Percentiles rank a stretch among this genome's conserved stretches.
phyloP scores from a whole-genome alignment of 2,329 filamentous ascomycete genomes.

The Colletotrichum shisoi region DNA sequence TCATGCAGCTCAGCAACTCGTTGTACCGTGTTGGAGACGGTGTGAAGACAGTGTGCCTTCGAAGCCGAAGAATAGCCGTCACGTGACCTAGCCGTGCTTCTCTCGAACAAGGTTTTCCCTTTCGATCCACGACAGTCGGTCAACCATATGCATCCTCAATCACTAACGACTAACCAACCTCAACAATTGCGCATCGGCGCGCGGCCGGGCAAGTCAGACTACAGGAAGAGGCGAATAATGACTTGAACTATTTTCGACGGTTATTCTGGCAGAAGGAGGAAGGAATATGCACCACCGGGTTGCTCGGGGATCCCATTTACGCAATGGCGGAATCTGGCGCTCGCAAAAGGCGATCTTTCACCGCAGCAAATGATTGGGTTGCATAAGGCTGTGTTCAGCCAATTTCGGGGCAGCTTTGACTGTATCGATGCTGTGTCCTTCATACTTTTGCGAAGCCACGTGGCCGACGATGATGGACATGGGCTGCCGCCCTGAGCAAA shows the following conservation, averaged over 20 bases:
- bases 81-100: slow-evolving; percentile 20
- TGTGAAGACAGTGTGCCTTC: not conserved
- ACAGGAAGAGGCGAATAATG: slow-evolving; percentile 10
- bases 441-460: not conserved
- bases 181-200: slow-evolving; percentile 16
- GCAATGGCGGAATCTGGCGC: slow-evolving; percentile 17
- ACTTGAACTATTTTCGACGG: slow-evolving; percentile 6
- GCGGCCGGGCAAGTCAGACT: slow-evolving; percentile 11
- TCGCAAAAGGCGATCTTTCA: not conserved
- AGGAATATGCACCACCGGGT: slow-evolving; percentile 5
- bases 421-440: slow-evolving; percentile 7
- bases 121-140: slow-evolving; percentile 23
- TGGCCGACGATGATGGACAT: slow-evolving; percentile 15
- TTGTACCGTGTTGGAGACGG: not conserved
- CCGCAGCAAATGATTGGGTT: not conserved
- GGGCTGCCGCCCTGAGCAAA: slow-evolving; percentile 3
- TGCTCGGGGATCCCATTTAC: not conserved
- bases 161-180: slow-evolving; percentile 23
- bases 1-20: not conserved
- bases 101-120: slow-evolving; percentile 37
- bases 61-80: not conserved
- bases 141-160: slow-evolving; percentile 17
- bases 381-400: not conserved
- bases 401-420: not conserved
- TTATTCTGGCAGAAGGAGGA: not conserved